Conservation (phyloP, 2,329 filamentous ascomycete genomes). For the Aspergillus neoniger region DNA sequence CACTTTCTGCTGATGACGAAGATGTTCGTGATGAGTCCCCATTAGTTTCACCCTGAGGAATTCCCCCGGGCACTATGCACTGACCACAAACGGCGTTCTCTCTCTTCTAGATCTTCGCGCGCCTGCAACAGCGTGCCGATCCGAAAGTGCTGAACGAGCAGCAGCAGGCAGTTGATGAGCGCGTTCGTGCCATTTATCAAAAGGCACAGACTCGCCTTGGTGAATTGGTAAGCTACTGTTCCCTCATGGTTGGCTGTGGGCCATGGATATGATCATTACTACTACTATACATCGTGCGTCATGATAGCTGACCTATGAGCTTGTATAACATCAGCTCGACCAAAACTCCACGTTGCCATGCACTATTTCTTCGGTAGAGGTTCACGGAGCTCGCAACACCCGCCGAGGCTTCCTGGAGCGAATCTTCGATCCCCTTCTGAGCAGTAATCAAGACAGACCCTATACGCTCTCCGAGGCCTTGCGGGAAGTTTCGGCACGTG, state of each 20-base stretch:
- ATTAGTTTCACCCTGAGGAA: not conserved
- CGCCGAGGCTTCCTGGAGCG: slow-evolving; percentile 79
- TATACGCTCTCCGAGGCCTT: slow-evolving; percentile 82
- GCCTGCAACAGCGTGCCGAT: slow-evolving; percentile 55
- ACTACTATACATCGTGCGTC: not conserved
- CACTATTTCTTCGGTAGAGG: slow-evolving; percentile 79
- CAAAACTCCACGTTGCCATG: slow-evolving; percentile 85
- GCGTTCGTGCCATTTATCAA: slow-evolving; percentile 59
- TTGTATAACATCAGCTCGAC: slow-evolving; percentile 58
- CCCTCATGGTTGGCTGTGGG: not conserved
- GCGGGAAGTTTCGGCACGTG: slow-evolving; percentile 67
- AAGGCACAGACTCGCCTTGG: slow-evolving; percentile 65
- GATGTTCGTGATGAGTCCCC: slow-evolving; percentile 31
- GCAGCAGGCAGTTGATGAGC: slow-evolving; percentile 61
- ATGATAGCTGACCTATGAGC: slow-evolving; percentile 15
- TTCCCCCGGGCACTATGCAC: not conserved
- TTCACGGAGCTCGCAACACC: slow-evolving; percentile 83
- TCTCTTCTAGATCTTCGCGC: slow-evolving; percentile 37
- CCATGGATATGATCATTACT: not conserved
- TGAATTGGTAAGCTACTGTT: slow-evolving; percentile 59
- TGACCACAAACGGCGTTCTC: slow-evolving; percentile 17
- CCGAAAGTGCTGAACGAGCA: slow-evolving; percentile 61
- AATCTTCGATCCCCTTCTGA: slow-evolving; percentile 75
- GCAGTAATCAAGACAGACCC: slow-evolving; percentile 63
- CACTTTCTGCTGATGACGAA: slow-evolving; percentile 45